These are phyloP conservation scores for Clitopilus passeckerianus DNA, from an alignment of 768 basidiomycete genomes.

Conservation along the genomic window DNA sequence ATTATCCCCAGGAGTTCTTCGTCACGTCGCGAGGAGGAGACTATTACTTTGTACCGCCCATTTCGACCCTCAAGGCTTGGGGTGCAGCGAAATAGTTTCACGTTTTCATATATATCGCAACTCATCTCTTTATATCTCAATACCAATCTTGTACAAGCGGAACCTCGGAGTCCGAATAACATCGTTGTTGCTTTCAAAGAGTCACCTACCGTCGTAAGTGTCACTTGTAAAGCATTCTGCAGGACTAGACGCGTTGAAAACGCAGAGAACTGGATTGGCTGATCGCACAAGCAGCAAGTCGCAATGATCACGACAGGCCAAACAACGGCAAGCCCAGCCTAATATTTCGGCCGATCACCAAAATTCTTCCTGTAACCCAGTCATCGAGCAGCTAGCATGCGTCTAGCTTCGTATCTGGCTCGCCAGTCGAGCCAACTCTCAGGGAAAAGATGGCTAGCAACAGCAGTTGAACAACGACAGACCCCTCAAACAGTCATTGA, in stretches of 20 bases:
- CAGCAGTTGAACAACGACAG: conserved; percentile 17
- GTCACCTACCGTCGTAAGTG: too few species aligned
- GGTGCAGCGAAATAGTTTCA: not conserved
- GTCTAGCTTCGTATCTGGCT: conserved; percentile 12
- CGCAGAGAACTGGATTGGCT: too few species aligned
- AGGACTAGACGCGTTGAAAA: too few species aligned
- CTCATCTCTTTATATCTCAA: too few species aligned
- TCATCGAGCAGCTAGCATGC: conserved; percentile 6
- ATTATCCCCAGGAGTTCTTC: conserved; percentile 1
- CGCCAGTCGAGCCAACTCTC: conserved; percentile 2
- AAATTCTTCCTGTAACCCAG: not conserved
- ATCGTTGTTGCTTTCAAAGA: too few species aligned
- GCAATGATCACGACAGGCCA: too few species aligned
- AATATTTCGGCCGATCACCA: not conserved
- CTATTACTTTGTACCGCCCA: conserved; percentile 3
- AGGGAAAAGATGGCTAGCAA: conserved; percentile 20
- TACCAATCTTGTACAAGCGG: too few species aligned
- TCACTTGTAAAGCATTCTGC: too few species aligned
- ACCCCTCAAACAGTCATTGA: conserved; percentile 88
- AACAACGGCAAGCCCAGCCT: not conserved
- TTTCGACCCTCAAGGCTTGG: conserved; percentile 3
- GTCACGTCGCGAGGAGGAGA: conserved; percentile 6
- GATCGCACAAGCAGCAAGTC: too few species aligned
- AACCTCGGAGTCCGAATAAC: too few species aligned
- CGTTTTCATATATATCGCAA: too few species aligned